Evolutionary conservation across 225 moss, liverwort and hornwort genomes (phyloP).

Genomic region (Bryoerythrophyllum caledonicum): DNA sequence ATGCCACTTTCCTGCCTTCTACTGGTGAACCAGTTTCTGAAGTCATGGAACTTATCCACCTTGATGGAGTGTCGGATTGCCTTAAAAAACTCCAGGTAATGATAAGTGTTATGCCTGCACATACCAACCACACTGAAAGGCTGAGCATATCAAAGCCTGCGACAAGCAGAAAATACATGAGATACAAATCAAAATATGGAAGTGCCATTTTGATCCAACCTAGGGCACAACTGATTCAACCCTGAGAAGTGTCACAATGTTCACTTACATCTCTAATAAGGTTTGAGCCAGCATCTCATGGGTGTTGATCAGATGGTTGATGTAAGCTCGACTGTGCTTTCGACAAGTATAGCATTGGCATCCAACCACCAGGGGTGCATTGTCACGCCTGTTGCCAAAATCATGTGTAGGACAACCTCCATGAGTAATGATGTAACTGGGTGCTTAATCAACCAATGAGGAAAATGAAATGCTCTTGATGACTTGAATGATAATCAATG

Average conservation of each 20-base stretch:
- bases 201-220: not conserved
- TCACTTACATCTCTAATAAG: constrained; percentile 84
- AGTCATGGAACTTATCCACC: constrained; percentile 65
- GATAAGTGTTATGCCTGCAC: constrained; percentile 96
- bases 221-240: not conserved
- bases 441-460: not conserved
- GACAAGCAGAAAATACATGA: not conserved
- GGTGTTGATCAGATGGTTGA: constrained; percentile 88
- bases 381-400: constrained; percentile 50
- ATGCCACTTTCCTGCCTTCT: constrained; percentile 48
- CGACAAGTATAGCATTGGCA: constrained; percentile 86
- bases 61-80: constrained; percentile 75
- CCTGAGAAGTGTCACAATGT: not conserved
- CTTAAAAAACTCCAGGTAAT: constrained; percentile 86
- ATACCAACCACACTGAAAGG: constrained; percentile 21
- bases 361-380: constrained; percentile 66
- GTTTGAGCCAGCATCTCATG: constrained; percentile 98
- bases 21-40: constrained; percentile 75
- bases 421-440: not conserved
- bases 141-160: constrained; percentile 16
- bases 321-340: constrained; percentile 89
- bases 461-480: constrained; percentile 1
- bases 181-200: not conserved
- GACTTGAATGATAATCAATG: no score
- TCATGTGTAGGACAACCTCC: not conserved